Percentiles rank a stretch among this genome's conserved stretches.
These are phyloP conservation scores for Ceratobasidium sp. DNA, from an alignment of 1,284 basidiomycete species.

Conservation along the genomic window DNA sequence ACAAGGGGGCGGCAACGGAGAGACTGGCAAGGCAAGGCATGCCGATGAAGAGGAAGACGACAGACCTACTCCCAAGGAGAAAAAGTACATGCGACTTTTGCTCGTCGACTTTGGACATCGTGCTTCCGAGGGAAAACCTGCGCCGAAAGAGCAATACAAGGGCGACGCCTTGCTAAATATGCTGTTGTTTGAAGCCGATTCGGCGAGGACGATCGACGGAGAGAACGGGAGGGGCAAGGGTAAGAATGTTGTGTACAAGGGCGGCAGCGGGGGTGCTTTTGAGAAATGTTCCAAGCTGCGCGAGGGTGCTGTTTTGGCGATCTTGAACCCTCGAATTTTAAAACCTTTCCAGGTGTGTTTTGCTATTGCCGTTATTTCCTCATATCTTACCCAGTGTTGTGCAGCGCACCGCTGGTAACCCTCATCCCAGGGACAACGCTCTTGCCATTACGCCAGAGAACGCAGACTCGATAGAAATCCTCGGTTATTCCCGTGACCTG, in stretches of 20 bases:
- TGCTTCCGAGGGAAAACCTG: slow-evolving; percentile 58
- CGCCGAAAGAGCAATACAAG: slow-evolving; percentile 37
- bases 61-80: slow-evolving; percentile 56
- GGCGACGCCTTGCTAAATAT: slow-evolving; percentile 89
- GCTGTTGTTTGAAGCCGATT: slow-evolving; percentile 89
- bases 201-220: slow-evolving; percentile 63
- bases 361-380: not conserved
- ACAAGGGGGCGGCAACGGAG: slow-evolving; percentile 60
- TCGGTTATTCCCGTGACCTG: slow-evolving; percentile 88
- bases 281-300: slow-evolving; percentile 84
- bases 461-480: slow-evolving; percentile 80
- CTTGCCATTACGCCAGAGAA: slow-evolving; percentile 90
- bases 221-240: slow-evolving; percentile 58
- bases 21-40: slow-evolving; percentile 58
- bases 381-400: not conserved
- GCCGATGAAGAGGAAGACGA: slow-evolving; percentile 49
- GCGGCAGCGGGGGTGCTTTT: slow-evolving; percentile 93
- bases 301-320: slow-evolving; percentile 89
- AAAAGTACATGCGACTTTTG: slow-evolving; percentile 89
- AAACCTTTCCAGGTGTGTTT: slow-evolving; percentile 81
- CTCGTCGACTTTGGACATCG: slow-evolving; percentile 83
- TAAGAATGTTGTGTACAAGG: slow-evolving; percentile 72
- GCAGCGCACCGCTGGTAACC: slow-evolving; percentile 59
- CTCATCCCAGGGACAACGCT: slow-evolving; percentile 83
- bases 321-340: slow-evolving; percentile 89